A percentile compares a stretch with the other conserved stretches of the same genome.
Evolutionary conservation across 2,329 filamentous ascomycete genomes (phyloP).

Genomic region (Teratosphaeria nubilosa): DNA sequence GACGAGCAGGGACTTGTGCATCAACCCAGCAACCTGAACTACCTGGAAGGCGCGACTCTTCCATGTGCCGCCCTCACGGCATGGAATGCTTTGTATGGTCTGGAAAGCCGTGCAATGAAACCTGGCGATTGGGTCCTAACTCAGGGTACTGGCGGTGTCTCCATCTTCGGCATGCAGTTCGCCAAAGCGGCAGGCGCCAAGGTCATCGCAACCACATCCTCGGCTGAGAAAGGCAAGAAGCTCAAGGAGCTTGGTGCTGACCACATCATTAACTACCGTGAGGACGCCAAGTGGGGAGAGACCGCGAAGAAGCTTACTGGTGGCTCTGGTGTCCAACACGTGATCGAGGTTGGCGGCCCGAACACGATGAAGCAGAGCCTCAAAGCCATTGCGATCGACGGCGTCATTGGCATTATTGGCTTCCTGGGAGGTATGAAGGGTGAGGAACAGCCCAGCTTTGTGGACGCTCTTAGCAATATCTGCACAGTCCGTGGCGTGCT

Average conservation of each 20-base stretch:
- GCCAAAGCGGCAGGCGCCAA: conserved; percentile 44
- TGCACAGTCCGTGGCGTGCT: conserved; percentile 49
- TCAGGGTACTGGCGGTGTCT: conserved; percentile 62
- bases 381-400: conserved; percentile 36
- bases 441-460: conserved; percentile 38
- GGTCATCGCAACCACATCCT: conserved; percentile 50
- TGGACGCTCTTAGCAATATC: conserved; percentile 41
- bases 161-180: conserved; percentile 54
- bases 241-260: conserved; percentile 46
- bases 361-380: conserved; percentile 48
- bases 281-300: conserved; percentile 45
- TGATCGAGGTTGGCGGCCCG: conserved; percentile 57
- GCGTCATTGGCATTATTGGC: conserved; percentile 47
- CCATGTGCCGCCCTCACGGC: conserved; percentile 38
- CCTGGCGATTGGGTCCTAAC: conserved; percentile 47
- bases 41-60: conserved; percentile 37
- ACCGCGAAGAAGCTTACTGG: conserved; percentile 43
- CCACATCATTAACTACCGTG: conserved; percentile 49
- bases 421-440: conserved; percentile 43
- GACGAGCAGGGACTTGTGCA: conserved; percentile 56
- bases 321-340: conserved; percentile 48
- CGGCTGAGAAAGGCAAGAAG: conserved; percentile 37
- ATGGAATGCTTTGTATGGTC: conserved; percentile 45
- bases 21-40: conserved; percentile 47
- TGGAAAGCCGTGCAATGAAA: conserved; percentile 29